Base-by-base conservation (phyloP, 1,284 basidiomycete species). In the Xanthoconium separans region DNA sequence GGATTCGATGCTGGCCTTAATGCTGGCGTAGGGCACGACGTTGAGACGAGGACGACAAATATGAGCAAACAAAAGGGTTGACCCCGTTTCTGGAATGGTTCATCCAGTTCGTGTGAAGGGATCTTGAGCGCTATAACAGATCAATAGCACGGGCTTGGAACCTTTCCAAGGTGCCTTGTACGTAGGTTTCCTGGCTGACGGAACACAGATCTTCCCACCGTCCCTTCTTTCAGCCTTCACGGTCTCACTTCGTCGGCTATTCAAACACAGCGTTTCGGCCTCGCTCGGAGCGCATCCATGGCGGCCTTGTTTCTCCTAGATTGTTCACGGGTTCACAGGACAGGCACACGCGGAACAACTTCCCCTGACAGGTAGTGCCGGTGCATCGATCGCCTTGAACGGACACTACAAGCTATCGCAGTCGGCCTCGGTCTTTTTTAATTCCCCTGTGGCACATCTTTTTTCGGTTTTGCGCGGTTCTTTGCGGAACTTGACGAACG, bases 21-120 rank as follows among this genome's bases (percentile, higher is more conserved):
- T 37, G 16, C n/a, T 9, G 36, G 34, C 6, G n/a, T 13, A 13
- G 8, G 3, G 9, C 33, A 39, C 34, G 24, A 31, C 40, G 16
- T 27, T 8, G 41, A 36, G 46, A 24, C 12, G 29, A 7, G 20
- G 31, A 5, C n/a, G 29, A 11, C 56, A 70, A 69, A 69, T 31
- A 66, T 10, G 11, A 29, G 15, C 62, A 72, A 72, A 71, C 20
- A 70, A 43, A 6, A 10, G 24, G 29, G 22, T 6, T 15, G 18
- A 24, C 30, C 36, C 54, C 51, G 13, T 33, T 53, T 48, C 30
- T 30, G 49, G 44, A 62, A 51, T 24, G 8, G 52, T 24, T 36
- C n/a, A n/a, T 33, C 40, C 18, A 6, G 27, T 40, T 37, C 31
- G 49, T 52, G 54, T 22, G 51, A 60, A 49, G 43, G 45, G 51